Evolutionary conservation across 257 asterid genomes (phyloP).

Genomic region (Lycium barbarum): DNA sequence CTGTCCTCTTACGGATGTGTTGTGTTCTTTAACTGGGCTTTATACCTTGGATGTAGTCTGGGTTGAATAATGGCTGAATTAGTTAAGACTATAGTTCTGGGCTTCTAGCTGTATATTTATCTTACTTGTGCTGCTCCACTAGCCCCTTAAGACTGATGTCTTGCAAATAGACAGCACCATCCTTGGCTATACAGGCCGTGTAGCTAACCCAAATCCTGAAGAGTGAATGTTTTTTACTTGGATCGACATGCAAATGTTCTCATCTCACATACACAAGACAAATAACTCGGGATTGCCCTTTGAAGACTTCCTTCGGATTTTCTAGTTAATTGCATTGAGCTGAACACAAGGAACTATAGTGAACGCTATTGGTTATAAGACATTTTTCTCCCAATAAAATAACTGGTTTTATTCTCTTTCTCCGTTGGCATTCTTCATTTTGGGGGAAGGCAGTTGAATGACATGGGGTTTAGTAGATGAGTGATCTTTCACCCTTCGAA

Average conservation of each 20-base stretch:
- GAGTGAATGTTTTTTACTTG: background rate
- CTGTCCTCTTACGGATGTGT: background rate
- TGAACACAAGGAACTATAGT: background rate
- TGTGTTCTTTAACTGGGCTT: background rate
- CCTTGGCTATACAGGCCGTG: background rate
- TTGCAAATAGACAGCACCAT: background rate
- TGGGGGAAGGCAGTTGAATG: background rate
- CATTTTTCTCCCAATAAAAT: background rate
- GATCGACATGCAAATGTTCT: background rate
- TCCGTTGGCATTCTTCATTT: too few relatives aligned
- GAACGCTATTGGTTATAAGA: background rate
- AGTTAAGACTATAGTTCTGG: too few relatives aligned
- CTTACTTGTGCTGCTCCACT: background rate
- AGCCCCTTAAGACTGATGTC: background rate
- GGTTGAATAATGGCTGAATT: background rate
- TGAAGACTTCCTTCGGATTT: background rate
- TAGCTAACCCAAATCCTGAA: too few relatives aligned
- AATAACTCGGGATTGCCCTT: background rate
- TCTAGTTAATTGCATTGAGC: background rate
- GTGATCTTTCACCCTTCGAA: background rate
- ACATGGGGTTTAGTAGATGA: background rate
- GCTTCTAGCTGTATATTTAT: too few relatives aligned
- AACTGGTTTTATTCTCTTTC: background rate
- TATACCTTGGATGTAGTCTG: background rate
- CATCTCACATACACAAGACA: background rate